These are phyloP conservation scores for Eragrostis curvula DNA, from an alignment of 176 grass and related monocot genomes.

Conservation along the genomic window DNA sequence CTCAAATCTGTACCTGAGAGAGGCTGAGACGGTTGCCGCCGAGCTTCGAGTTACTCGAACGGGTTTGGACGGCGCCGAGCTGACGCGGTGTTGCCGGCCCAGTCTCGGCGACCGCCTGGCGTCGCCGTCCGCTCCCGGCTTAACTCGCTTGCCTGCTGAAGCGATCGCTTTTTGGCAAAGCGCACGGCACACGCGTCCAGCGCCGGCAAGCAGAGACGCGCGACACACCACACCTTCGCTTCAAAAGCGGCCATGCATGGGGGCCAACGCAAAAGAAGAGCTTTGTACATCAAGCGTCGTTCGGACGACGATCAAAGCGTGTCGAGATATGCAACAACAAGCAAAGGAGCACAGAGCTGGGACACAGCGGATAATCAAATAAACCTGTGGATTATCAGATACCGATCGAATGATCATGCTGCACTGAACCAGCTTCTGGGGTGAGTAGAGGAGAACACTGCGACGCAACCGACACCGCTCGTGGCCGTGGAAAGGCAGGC, in stretches of 20 bases:
- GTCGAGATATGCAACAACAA: background rate
- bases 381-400: background rate
- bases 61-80: background rate
- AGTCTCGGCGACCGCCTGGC: background rate
- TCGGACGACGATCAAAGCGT: background rate
- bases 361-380: background rate
- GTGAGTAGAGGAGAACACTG: background rate
- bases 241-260: background rate
- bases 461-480: constrained; percentile 39
- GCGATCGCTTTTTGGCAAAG: background rate
- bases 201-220: background rate
- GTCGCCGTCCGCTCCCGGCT: background rate
- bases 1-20: background rate
- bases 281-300: background rate
- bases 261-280: background rate
- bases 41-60: background rate
- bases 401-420: background rate
- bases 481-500: constrained; percentile 24
- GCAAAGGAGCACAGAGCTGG: background rate
- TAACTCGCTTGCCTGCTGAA: background rate
- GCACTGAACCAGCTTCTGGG: background rate
- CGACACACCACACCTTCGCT: background rate
- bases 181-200: background rate
- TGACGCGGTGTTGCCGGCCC: constrained; percentile 8
- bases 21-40: background rate